phyloP scores from a whole-genome alignment of 1,139 yeast genomes.

The Nadsonia commutata region DNA sequence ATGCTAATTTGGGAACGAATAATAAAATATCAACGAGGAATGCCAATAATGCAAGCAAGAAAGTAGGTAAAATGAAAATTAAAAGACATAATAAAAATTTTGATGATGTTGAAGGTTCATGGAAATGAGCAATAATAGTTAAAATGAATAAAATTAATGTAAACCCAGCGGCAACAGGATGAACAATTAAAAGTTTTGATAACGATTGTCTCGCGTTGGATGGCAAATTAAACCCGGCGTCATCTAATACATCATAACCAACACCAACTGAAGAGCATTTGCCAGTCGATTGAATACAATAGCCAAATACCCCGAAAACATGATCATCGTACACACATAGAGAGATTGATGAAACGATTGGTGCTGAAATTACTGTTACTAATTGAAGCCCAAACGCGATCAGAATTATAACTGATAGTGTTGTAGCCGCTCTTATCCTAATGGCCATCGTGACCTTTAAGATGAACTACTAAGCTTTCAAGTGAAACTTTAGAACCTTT shows the following conservation, averaged over 20 bases:
- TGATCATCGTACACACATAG: constrained; percentile 37
- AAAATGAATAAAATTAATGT: constrained; percentile 36
- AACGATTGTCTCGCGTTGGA: constrained; percentile 47
- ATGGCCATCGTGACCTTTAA: constrained; percentile 21
- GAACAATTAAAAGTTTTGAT: constrained; percentile 58
- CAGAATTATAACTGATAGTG: constrained; percentile 27
- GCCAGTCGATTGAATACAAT: constrained; percentile 34
- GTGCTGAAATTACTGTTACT: constrained; percentile 45
- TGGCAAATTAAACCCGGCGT: constrained; percentile 34
- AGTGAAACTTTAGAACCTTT: no score
- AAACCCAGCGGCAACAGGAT: constrained; percentile 72
- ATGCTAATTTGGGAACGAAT: constrained; percentile 37
- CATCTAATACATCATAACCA: constrained; percentile 30
- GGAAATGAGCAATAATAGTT: constrained; percentile 27
- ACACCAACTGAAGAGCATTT: constrained; percentile 37
- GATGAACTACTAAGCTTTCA: no score
- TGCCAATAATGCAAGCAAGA: constrained; percentile 33
- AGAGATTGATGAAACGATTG: constrained; percentile 37
- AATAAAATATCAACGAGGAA: constrained; percentile 40
- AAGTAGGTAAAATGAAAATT: constrained; percentile 32
- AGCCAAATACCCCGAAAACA: constrained; percentile 79
- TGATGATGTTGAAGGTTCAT: constrained; percentile 24
- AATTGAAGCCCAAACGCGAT: constrained; percentile 40
- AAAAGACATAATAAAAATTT: constrained; percentile 26
- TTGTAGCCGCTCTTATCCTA: constrained; percentile 25